Percentiles rank a stretch among this genome's conserved stretches.
phyloP scores from a whole-genome alignment of 108 stramenopile genomes.

The Seminavis robusta region DNA sequence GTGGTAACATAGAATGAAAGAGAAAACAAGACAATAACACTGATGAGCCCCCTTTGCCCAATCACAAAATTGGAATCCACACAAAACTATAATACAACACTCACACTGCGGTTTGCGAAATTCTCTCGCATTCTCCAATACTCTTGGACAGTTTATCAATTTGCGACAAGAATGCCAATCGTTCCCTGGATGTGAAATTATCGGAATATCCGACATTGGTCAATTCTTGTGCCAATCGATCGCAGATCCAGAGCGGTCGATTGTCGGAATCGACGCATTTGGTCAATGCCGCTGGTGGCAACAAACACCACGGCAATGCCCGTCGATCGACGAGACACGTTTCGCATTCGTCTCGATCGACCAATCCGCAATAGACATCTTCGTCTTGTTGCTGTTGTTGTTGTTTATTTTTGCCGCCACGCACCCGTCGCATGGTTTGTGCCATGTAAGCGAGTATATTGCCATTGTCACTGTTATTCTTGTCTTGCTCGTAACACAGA shows the following conservation, averaged over 20 bases:
- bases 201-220: constrained; percentile 32
- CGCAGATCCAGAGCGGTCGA: constrained; percentile 64
- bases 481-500: constrained; percentile 16
- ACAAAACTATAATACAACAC: no score
- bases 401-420: no score
- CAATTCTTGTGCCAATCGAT: constrained; percentile 53
- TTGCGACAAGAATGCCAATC: constrained; percentile 51
- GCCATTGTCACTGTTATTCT: not conserved
- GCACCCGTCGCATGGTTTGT: constrained; percentile 26
- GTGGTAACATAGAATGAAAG: no score
- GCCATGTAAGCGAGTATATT: constrained; percentile 34
- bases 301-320: constrained; percentile 53
- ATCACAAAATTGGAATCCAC: no score
- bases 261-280: constrained; percentile 53
- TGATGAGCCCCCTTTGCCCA: no score
- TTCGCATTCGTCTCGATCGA: no score
- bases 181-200: constrained; percentile 60
- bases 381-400: no score
- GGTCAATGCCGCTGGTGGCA: constrained; percentile 23
- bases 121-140: constrained; percentile 81
- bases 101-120: constrained; percentile 89
- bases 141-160: constrained; percentile 56
- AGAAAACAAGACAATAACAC: no score
- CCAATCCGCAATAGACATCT: no score
- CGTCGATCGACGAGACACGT: constrained; percentile 62